These are phyloP conservation scores for Hyaloscypha variabilis DNA, from an alignment of 495 filamentous ascomycete genomes.

Conservation along the genomic window DNA sequence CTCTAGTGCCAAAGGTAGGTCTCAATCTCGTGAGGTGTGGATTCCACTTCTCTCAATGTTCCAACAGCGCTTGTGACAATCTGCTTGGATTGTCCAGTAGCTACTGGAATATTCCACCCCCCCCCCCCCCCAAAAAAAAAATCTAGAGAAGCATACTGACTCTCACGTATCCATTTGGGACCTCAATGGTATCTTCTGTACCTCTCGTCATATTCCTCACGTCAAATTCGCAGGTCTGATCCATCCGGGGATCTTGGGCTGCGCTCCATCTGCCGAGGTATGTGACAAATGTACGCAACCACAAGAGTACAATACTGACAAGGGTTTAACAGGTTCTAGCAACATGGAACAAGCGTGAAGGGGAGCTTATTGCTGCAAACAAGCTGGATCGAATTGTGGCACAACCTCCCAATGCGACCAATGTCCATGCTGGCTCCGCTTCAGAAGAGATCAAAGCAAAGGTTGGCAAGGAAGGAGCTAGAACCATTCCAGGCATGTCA, in stretches of 20 bases:
- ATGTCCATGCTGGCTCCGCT: slow-evolving; percentile 73
- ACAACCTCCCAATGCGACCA: slow-evolving; percentile 70
- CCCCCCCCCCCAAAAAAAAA: no score
- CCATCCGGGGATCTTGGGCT: slow-evolving; percentile 92
- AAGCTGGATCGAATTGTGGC: slow-evolving; percentile 76
- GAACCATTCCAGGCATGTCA: slow-evolving; percentile 75
- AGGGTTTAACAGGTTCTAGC: slow-evolving; percentile 40
- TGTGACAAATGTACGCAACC: neutral
- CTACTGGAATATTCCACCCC: neutral
- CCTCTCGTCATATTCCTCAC: slow-evolving; percentile 85
- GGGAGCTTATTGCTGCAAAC: slow-evolving; percentile 71
- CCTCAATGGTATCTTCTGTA: slow-evolving; percentile 94
- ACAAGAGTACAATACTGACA: neutral
- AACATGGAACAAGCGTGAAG: slow-evolving; percentile 82
- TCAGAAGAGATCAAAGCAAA: slow-evolving; percentile 64
- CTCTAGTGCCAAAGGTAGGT: neutral
- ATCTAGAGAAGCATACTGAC: neutral
- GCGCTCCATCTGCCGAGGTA: slow-evolving; percentile 73
- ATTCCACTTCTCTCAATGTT: neutral
- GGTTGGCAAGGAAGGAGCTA: slow-evolving; percentile 83
- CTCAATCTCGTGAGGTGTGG: no score
- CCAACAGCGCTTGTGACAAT: no score
- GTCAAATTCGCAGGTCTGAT: slow-evolving; percentile 92
- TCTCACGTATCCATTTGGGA: slow-evolving; percentile 96
- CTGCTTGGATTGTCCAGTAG: no score